A percentile compares a stretch with the other conserved stretches of the same genome.
These are phyloP conservation scores for Daucus carota DNA, from an alignment of 129 eudicot species.

Conservation along the genomic window DNA sequence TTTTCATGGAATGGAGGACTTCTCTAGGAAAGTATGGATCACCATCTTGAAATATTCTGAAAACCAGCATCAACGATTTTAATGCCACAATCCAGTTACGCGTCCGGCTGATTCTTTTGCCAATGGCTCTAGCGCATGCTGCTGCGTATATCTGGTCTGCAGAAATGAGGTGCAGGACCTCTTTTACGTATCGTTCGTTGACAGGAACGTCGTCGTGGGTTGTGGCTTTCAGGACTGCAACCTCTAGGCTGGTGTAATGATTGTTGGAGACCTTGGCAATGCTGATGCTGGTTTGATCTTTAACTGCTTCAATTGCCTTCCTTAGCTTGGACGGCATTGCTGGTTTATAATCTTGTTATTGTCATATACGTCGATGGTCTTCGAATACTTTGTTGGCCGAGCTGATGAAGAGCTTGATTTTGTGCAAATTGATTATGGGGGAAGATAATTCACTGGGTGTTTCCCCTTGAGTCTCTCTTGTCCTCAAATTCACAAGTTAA, in stretches of 20 bases:
- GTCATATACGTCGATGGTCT: neutral
- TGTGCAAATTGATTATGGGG: neutral
- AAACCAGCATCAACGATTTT: constrained; percentile 55
- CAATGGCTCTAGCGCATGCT: constrained; percentile 51
- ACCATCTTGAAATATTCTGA: constrained; percentile 57
- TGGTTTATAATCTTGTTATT: neutral
- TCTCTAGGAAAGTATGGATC: constrained; percentile 71
- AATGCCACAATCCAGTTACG: constrained; percentile 59
- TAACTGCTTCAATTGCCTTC: constrained; percentile 66
- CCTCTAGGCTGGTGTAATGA: constrained; percentile 36
- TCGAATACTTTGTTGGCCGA: neutral
- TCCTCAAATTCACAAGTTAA: neutral
- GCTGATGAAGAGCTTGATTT: constrained; percentile 5
- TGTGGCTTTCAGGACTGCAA: constrained; percentile 60
- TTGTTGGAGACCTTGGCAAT: constrained; percentile 49
- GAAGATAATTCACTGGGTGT: neutral
- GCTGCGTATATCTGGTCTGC: constrained; percentile 48
- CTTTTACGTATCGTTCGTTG: constrained; percentile 33
- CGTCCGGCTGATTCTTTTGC: constrained; percentile 53
- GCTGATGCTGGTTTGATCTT: constrained; percentile 76
- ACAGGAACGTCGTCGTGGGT: constrained; percentile 45
- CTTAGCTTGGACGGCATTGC: constrained; percentile 63
- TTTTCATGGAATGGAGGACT: constrained; percentile 55
- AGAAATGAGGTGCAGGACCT: constrained; percentile 40
- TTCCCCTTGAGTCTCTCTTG: constrained; percentile 24